Base-by-base conservation (phyloP, 495 filamentous ascomycete species). In the Podospora pseudocomata region DNA sequence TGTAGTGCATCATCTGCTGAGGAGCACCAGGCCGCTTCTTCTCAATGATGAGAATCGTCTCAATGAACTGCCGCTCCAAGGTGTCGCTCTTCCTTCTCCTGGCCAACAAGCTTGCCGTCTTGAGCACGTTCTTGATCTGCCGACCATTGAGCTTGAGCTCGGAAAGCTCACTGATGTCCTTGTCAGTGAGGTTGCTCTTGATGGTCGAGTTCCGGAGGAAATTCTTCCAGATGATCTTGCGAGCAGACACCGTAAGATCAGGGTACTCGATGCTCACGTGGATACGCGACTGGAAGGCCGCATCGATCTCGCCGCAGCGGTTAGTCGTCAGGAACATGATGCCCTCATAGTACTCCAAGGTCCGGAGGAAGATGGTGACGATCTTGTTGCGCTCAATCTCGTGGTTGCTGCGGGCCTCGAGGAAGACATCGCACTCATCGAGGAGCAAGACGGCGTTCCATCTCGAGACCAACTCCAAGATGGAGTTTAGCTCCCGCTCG, bases 381-480 rank as follows among this genome's bases (percentile, higher is more conserved):
- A 88, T 79, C 60, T 80, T 79, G 73, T 87, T 88, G 34, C 86
- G 79, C 66, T 82, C 78, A 6, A 88, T 78, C 56, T 87, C 84
- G 54, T 78, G 72, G 60, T 78, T 84, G 71, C 78, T 87, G 66
- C 77, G 86, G 68, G 65, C 84, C 76, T 89, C 85, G 20, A 91
- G 80, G 79, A 89, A 91, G 13, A 90, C 86, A 66, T 92, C 89
- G 49, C 86, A 87, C 76, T 92, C 88, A 64, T 91, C 89, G 0
- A 92, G 79, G 0, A 89, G 80, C 11, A 88, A 70, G 15, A 88
- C 79, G 7, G 82, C 84, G 5, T 81, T 82, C 86, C 86, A 89
- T 9, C 77, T 76, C 1, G 77, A 76, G 6, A 80, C 81, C 28
- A 87, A 78, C 55, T 84, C 79, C 5, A 89, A 75, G 54, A 88